Evolutionary conservation across 495 filamentous ascomycete species (phyloP).

Genomic region (Venustampulla echinocandica): DNA sequence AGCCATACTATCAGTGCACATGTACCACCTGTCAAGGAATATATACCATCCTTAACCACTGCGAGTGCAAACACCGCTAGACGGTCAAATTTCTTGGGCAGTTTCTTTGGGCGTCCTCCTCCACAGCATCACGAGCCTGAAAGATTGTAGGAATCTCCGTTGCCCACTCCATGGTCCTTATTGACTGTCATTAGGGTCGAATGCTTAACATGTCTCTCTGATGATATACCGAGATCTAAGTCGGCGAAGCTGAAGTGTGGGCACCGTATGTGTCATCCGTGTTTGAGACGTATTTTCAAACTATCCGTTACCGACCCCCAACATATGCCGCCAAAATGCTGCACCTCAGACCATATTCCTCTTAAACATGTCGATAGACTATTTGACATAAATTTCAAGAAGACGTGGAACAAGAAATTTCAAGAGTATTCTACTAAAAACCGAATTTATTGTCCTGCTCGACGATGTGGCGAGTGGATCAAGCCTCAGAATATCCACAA

Average conservation of each 20-base stretch:
- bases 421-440: constrained; percentile 64
- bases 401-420: constrained; percentile 67
- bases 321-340: constrained; percentile 76
- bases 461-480: constrained; percentile 67
- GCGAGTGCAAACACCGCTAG: constrained; percentile 5
- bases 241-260: constrained; percentile 62
- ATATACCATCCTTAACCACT: constrained; percentile 1
- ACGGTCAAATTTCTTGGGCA: constrained; percentile 17
- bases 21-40: constrained; percentile 1
- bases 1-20: constrained; percentile 20
- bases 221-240: constrained; percentile 48
- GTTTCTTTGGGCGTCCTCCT: constrained; percentile 12
- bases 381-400: constrained; percentile 65
- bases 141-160: constrained; percentile 13
- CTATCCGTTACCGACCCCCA: constrained; percentile 64
- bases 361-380: constrained; percentile 64
- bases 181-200: constrained; percentile 38
- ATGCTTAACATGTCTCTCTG: constrained; percentile 60
- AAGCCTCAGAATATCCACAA: constrained; percentile 54
- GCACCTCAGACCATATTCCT: constrained; percentile 61
- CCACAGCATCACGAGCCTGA: constrained; percentile 18
- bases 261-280: constrained; percentile 70
- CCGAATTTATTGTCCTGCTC: constrained; percentile 63
- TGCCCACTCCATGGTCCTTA: not conserved
- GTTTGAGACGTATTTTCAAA: constrained; percentile 62